phyloP scores from a whole-genome alignment of 1,284 basidiomycete genomes.

The Ganoderma lingzhi region DNA sequence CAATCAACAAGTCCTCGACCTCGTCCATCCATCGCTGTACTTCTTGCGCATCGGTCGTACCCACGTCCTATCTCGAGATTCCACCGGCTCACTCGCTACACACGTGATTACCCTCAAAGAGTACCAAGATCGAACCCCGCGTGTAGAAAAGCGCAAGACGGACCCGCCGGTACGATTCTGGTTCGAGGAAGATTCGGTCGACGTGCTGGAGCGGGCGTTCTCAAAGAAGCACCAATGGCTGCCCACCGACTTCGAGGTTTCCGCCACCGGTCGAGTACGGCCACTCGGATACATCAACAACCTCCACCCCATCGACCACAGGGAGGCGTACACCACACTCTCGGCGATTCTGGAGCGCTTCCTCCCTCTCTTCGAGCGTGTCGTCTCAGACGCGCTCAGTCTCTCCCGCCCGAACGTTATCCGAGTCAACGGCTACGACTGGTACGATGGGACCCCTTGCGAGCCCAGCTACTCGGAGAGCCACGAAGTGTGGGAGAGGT shows the following conservation, averaged over 20 bases:
- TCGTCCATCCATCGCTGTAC: constrained; percentile 21
- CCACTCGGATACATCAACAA: constrained; percentile 23
- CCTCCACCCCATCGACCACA: constrained; percentile 11
- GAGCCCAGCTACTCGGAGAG: neutral
- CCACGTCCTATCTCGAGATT: neutral
- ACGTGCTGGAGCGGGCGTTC: neutral
- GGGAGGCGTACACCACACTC: constrained; percentile 9
- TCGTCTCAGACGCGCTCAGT: constrained; percentile 11
- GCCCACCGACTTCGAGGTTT: constrained; percentile 21
- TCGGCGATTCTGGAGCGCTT: constrained; percentile 16
- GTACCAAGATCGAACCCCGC: neutral
- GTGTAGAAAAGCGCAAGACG: neutral
- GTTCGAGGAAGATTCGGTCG: neutral
- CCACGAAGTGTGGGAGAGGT: no score
- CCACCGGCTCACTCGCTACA: neutral
- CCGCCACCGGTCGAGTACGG: constrained; percentile 10
- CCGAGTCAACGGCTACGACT: neutral
- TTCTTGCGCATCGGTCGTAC: constrained; percentile 14
- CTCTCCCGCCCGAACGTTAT: neutral
- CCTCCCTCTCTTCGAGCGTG: constrained; percentile 21
- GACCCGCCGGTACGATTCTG: neutral
- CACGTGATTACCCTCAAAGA: neutral
- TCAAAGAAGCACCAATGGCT: constrained; percentile 21
- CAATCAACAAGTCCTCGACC: constrained; percentile 16
- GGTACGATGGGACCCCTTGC: constrained; percentile 5